A percentile compares a stretch with the other conserved stretches of the same genome.
phyloP scores from a whole-genome alignment of 2,329 filamentous ascomycete genomes.

The Colletotrichum truncatum region DNA sequence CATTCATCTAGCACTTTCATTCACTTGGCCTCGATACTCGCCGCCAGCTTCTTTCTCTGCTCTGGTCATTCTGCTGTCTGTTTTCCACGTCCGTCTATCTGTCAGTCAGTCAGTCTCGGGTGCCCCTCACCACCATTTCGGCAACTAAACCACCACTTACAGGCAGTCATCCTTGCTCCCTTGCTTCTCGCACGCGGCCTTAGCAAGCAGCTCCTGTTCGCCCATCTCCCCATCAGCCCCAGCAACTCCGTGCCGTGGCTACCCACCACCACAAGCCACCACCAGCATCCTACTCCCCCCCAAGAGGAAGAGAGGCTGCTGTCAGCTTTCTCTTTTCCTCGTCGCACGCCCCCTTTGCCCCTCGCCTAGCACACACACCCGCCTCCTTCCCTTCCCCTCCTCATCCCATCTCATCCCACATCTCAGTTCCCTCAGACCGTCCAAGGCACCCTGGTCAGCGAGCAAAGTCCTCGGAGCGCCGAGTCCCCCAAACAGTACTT shows the following conservation, averaged over 20 bases:
- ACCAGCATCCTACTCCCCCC: not conserved
- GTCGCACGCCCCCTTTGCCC: slow-evolving; percentile 12
- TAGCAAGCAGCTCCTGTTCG: slow-evolving; percentile 8
- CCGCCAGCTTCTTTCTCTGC: not conserved
- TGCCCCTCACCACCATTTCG: slow-evolving; percentile 22
- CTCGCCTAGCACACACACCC: not conserved
- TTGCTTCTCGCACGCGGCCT: slow-evolving; percentile 16
- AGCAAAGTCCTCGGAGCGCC: slow-evolving; percentile 15
- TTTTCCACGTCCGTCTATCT: no score
- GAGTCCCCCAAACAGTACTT: slow-evolving; percentile 11
- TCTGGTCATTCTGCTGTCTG: not conserved
- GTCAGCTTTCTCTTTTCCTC: slow-evolving; percentile 15
- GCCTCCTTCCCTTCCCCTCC: slow-evolving; percentile 7
- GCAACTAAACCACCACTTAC: slow-evolving; percentile 20
- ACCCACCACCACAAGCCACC: not conserved
- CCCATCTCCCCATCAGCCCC: not conserved
- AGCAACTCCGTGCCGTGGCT: not conserved
- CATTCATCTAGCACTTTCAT: not conserved
- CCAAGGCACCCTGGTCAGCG: slow-evolving; percentile 7
- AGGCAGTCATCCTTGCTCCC: slow-evolving; percentile 22
- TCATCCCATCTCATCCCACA: slow-evolving; percentile 28
- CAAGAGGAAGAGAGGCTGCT: slow-evolving; percentile 15
- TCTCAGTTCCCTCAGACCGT: slow-evolving; percentile 12
- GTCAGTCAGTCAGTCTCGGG: no score
- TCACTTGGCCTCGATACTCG: not conserved